A percentile compares a stretch with the other conserved stretches of the same genome.
Conservation (phyloP, 2,329 filamentous ascomycete genomes). For the Rosellinia necatrix region DNA sequence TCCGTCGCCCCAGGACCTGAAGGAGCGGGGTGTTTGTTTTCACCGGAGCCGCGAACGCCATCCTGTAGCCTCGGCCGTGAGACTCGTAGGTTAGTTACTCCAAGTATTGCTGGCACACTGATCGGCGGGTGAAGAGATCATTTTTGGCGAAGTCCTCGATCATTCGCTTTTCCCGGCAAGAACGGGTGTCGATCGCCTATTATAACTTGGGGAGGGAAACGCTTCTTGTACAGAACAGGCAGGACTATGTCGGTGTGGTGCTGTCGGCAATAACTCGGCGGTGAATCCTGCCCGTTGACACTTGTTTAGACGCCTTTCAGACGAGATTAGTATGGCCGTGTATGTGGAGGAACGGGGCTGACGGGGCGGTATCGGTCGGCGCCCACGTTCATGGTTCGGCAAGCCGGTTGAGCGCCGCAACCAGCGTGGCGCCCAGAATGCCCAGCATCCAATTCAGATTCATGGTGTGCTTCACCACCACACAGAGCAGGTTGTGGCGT, state of each 20-base stretch:
- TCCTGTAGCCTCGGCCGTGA: not conserved
- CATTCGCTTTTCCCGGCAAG: conserved; percentile 9
- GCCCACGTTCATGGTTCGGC: not conserved
- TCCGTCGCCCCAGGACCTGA: not conserved
- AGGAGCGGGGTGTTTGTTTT: not conserved
- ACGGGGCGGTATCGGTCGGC: not conserved
- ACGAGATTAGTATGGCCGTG: not conserved
- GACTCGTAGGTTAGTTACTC: not conserved
- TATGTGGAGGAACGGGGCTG: not conserved
- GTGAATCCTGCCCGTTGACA: conserved; percentile 8
- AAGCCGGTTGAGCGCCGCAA: not conserved
- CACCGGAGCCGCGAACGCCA: not conserved
- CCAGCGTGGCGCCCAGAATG: not conserved
- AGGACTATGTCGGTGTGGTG: conserved; percentile 10
- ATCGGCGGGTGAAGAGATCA: not conserved
- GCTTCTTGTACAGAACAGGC: conserved; percentile 13
- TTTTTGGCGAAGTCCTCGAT: conserved; percentile 2
- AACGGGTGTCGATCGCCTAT: conserved; percentile 16
- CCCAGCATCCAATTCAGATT: not conserved
- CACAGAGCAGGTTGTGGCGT: not conserved
- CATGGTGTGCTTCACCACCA: not conserved
- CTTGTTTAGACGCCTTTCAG: not conserved
- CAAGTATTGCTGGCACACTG: not conserved
- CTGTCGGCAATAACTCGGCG: conserved; percentile 23
- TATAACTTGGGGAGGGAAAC: conserved; percentile 7